Evolutionary conservation across 2,329 filamentous ascomycete genomes (phyloP).

Genomic region (Talaromyces pinophilus): DNA sequence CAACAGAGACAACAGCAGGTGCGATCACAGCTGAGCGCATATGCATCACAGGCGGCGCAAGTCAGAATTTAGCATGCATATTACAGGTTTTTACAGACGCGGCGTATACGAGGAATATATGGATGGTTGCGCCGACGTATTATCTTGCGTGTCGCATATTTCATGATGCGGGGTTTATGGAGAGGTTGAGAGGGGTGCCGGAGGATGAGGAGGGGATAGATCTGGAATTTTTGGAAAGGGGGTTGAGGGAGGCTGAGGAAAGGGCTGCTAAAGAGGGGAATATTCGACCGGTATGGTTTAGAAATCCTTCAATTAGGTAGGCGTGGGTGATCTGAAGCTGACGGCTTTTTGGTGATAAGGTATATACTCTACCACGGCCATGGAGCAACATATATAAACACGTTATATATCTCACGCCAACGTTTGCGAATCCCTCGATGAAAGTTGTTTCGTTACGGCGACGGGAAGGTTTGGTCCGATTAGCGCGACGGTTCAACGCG

Average conservation of each 20-base stretch:
- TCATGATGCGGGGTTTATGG: constrained; percentile 73
- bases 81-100: constrained; percentile 81
- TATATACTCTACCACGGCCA: constrained; percentile 58
- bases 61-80: constrained; percentile 76
- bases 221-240: constrained; percentile 58
- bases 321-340: neutral
- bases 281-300: constrained; percentile 43
- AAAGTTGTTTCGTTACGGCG: constrained; percentile 73
- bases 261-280: constrained; percentile 43
- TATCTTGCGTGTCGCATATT: constrained; percentile 85
- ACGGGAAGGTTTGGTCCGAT: constrained; percentile 67
- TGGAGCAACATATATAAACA: constrained; percentile 80
- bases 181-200: constrained; percentile 66
- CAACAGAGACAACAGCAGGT: constrained; percentile 25
- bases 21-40: constrained; percentile 61
- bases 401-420: constrained; percentile 84
- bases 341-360: neutral
- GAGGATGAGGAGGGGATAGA: constrained; percentile 80
- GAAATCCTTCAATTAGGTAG: neutral
- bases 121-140: constrained; percentile 81
- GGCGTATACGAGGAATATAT: constrained; percentile 70
- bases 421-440: constrained; percentile 84
- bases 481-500: constrained; percentile 77
- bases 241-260: constrained; percentile 54
- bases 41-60: constrained; percentile 81